Base-by-base conservation (phyloP, 2,329 filamentous ascomycete genomes). In the Mycogone perniciosa region DNA sequence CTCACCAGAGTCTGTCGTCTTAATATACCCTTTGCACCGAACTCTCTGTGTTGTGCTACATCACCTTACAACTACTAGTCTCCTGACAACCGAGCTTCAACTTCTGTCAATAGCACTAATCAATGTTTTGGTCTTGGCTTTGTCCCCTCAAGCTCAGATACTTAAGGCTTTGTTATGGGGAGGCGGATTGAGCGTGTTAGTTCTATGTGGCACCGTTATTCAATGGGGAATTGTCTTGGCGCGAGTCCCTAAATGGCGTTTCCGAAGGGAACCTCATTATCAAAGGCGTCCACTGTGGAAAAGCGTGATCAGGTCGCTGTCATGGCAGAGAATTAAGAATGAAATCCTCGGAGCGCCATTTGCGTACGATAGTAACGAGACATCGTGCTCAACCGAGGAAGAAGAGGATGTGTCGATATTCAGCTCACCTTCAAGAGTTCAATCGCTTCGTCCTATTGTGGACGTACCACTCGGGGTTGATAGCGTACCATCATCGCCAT, bases 181-280 rank as follows among this genome's bases (percentile, higher is more conserved):
- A 41, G 85, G 92, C n/a, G 90, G 91, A 1, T 67, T 96, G 31
- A 78, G 81, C 42, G 67, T 95, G 11, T 81, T 96, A 48, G 70
- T 92, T 4, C 72, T 81, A 5, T 95, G 89, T 63, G 81, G 82
- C 31, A 77, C 83, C 31, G 80, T 93, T 9, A 80, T 97, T 34
- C 79, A 78, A 60, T 95, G 89, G 87, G 90, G 88, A 42, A 86
- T 97, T 48, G 80, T 85, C 29, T 72, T 99, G 54, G 91, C 92
- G 46, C 80, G 92, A 51, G 88, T 97, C 13, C 93, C 93, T 2
- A 89, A 84, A 60, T 96, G 92, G 89, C 87, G 91, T 40, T 91
- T 97, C 60, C 80, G 82, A 59, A 81, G 84, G 50, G 37, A 48
- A 71, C 76, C 13, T 65, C 71, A 1, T 64, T 62, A 31, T 60